Conservation (phyloP, 331 rosid species). For the Stylosanthes scabra region DNA sequence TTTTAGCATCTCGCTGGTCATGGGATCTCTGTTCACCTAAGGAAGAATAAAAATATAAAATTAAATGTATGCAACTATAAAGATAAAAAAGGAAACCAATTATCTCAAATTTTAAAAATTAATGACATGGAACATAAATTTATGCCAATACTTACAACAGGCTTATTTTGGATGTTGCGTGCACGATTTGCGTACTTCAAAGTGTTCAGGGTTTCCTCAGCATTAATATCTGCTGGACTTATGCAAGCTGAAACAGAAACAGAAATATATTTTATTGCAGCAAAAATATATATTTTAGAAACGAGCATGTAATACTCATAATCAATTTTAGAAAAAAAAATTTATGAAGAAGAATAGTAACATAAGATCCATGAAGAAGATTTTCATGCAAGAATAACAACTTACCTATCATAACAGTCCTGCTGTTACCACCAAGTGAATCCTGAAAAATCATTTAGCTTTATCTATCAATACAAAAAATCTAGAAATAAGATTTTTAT, state of each 20-base stretch:
- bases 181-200: conserved; percentile 98
- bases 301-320: conserved; percentile 14
- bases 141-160: conserved; percentile 69
- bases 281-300: background rate
- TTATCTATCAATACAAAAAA: conserved; percentile 29
- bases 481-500: background rate
- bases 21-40: conserved; percentile 95
- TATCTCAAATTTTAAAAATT: too few relatives aligned
- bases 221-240: conserved; percentile 98
- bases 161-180: conserved; percentile 93
- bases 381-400: conserved; percentile 25
- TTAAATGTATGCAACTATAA: conserved; percentile 27
- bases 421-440: conserved; percentile 98
- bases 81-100: too few relatives aligned
- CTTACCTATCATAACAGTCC: conserved; percentile 97
- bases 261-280: conserved; percentile 2
- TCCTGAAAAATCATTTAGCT: conserved; percentile 70
- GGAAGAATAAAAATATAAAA: conserved; percentile 40
- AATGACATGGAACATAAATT: conserved; percentile 22
- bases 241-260: conserved; percentile 76
- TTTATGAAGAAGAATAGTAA: background rate
- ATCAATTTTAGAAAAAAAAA: conserved; percentile 9
- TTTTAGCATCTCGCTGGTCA: conserved; percentile 92
- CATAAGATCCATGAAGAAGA: conserved; percentile 28
- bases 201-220: conserved; percentile 97